phyloP scores from a whole-genome alignment of 345 rosid species.

The Citrus glauca region DNA sequence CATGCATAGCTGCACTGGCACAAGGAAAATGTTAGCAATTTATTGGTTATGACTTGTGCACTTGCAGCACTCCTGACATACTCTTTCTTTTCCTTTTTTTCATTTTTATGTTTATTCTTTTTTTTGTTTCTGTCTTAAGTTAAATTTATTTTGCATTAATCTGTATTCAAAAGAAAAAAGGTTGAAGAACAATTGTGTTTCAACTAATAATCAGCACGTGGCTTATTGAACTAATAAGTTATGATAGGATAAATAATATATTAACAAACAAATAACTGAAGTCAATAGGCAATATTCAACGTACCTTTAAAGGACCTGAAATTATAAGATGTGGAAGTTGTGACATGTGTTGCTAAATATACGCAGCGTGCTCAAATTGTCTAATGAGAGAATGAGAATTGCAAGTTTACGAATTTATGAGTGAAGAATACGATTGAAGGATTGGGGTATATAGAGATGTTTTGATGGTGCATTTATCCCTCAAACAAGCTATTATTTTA shows the following conservation, averaged over 20 bases:
- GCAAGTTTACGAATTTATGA: not conserved
- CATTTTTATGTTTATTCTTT: not conserved
- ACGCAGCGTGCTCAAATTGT: not conserved
- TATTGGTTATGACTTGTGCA: not conserved
- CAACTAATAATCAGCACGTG: not conserved
- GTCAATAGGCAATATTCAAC: not conserved
- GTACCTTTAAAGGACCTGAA: not conserved
- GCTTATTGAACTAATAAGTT: not conserved
- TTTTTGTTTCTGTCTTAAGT: not conserved
- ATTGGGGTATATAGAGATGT: not conserved
- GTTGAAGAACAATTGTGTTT: not conserved
- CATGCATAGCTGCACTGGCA: not conserved
- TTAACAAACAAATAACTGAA: not conserved
- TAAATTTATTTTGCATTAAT: not conserved
- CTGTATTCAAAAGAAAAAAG: not conserved
- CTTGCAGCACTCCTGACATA: not conserved
- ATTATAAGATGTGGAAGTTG: not conserved
- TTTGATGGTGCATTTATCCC: not conserved
- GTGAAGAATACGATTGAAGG: not conserved
- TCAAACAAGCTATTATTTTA: not conserved
- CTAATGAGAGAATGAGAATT: not conserved
- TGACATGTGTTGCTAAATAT: not conserved
- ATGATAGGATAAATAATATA: not conserved
- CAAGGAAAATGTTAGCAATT: not conserved
- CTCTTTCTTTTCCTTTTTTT: not conserved